These are phyloP conservation scores for Eucalyptus erythrocorys DNA, from an alignment of 345 rosid genomes.

Conservation along the genomic window DNA sequence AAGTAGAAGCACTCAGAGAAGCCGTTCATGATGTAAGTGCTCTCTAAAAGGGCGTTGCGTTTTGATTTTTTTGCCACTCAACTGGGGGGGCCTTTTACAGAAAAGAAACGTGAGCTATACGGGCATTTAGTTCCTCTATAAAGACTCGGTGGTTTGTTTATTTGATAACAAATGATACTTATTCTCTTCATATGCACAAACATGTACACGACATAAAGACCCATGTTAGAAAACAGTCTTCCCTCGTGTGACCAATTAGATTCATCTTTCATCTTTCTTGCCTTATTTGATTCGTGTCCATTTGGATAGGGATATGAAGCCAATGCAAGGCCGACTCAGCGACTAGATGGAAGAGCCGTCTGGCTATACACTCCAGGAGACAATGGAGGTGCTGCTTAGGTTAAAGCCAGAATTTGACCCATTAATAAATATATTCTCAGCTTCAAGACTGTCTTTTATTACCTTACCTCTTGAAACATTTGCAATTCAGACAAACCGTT, in stretches of 20 bases:
- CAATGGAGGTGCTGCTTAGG: neutral
- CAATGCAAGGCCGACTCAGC: slow-evolving; percentile 64
- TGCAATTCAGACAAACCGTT: neutral
- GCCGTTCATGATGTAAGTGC: slow-evolving; percentile 48
- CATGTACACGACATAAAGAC: neutral
- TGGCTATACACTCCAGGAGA: slow-evolving; percentile 12
- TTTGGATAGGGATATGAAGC: slow-evolving; percentile 38
- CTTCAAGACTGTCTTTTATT: neutral
- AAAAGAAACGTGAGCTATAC: neutral
- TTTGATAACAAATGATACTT: neutral
- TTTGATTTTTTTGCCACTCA: neutral
- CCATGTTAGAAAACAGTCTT: neutral
- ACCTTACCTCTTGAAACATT: neutral
- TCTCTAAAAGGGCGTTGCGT: neutral
- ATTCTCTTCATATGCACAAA: neutral
- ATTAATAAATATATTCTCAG: neutral
- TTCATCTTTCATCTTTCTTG: neutral
- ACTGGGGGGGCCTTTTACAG: neutral
- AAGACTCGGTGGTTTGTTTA: neutral
- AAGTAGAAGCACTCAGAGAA: slow-evolving; percentile 20
- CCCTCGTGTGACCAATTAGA: neutral
- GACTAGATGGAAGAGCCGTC: slow-evolving; percentile 24
- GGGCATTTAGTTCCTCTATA: neutral
- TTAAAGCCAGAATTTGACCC: neutral
- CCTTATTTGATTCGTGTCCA: neutral